Conservation (phyloP, 495 filamentous ascomycete genomes). For the Daldinia childiae region DNA sequence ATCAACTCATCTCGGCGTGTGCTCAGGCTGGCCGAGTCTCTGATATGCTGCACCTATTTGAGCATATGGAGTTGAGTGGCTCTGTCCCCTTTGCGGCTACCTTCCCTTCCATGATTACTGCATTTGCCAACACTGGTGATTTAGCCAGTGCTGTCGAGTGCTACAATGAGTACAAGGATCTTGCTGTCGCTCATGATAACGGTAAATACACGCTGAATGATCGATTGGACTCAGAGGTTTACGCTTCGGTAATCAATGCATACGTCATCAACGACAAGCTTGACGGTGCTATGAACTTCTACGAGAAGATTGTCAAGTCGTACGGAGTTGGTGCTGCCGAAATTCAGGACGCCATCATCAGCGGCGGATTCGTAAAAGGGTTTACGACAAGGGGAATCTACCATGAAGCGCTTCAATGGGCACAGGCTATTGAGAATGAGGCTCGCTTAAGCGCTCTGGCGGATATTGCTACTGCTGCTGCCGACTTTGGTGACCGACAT, state of each 20-base stretch:
- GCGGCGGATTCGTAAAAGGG: conserved; percentile 77
- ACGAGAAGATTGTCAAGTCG: conserved; percentile 75
- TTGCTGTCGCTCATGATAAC: conserved; percentile 82
- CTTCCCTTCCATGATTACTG: conserved; percentile 91
- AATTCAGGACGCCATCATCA: conserved; percentile 74
- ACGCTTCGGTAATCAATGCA: conserved; percentile 85
- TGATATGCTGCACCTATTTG: conserved; percentile 88
- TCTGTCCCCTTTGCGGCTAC: conserved; percentile 78
- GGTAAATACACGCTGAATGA: conserved; percentile 75
- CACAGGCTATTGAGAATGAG: conserved; percentile 58
- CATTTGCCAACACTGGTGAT: conserved; percentile 82
- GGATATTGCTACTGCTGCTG: conserved; percentile 66
- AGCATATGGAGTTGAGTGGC: conserved; percentile 83
- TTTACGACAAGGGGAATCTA: conserved; percentile 70
- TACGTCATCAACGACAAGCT: conserved; percentile 82
- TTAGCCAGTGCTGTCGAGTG: conserved; percentile 90
- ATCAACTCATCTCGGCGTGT: conserved; percentile 82
- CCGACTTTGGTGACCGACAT: conserved; percentile 77
- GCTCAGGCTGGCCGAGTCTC: conserved; percentile 78
- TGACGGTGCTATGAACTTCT: conserved; percentile 82
- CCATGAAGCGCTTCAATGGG: conserved; percentile 72
- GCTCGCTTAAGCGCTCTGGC: conserved; percentile 51
- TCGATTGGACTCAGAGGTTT: conserved; percentile 83
- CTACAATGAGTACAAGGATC: conserved; percentile 89
- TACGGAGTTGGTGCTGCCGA: conserved; percentile 62